These are phyloP conservation scores for Eucalyptus sp. DNA, from an alignment of 345 rosid genomes.

Conservation along the genomic window DNA sequence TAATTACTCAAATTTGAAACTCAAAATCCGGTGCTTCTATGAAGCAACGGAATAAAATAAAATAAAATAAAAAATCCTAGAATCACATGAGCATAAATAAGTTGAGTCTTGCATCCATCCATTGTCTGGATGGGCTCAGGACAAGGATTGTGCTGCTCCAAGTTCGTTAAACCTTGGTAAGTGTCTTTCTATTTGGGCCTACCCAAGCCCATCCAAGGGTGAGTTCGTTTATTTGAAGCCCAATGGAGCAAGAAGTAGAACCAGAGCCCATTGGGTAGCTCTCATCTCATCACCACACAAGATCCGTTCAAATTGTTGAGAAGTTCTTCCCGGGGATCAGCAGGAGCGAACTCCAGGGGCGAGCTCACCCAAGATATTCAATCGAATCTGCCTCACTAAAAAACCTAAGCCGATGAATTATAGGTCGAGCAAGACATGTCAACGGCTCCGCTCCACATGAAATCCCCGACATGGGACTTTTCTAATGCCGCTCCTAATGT, in stretches of 20 bases:
- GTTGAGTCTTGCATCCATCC: neutral
- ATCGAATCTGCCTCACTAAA: neutral
- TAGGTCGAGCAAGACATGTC: neutral
- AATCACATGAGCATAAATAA: neutral
- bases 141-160: neutral
- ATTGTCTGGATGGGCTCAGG: neutral
- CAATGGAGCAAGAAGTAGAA: neutral
- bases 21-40: neutral
- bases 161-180: neutral
- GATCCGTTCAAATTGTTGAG: neutral
- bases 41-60: neutral
- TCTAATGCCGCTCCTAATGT: neutral
- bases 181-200: neutral
- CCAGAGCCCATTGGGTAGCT: neutral
- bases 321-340: neutral
- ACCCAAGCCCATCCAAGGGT: neutral
- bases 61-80: neutral
- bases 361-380: neutral
- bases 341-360: neutral
- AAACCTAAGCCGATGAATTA: neutral
- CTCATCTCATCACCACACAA: neutral
- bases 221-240: neutral
- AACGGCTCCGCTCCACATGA: neutral
- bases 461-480: neutral
- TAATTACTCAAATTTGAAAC: neutral